Base-by-base conservation (phyloP, 148 eudicot genomes). In the Suaeda aralocaspica region DNA sequence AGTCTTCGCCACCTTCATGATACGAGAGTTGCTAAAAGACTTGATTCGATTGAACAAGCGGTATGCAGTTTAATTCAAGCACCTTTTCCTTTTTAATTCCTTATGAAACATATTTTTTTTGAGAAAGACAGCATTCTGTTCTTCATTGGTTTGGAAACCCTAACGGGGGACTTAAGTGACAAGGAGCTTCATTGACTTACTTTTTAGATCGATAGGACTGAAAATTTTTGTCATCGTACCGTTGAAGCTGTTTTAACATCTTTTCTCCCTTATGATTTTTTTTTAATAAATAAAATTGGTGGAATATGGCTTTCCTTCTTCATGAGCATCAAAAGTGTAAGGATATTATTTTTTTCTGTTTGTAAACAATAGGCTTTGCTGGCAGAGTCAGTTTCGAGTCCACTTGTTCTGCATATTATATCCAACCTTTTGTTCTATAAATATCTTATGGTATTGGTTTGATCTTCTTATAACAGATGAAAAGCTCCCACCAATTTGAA, bases 1-100 rank as follows among this genome's bases (percentile, higher is more conserved):
- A 77, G 92, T 53, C 65, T 93, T 53, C 96, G 96, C 34, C 97
- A 89, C 64, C 67, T 82, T 77, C 98, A 93, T 77, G 88, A 93
- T 53, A 79, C 87, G 26, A 87, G 74, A 80, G 96, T 93, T 69
- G 91, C 82, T 42, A 77, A 68, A 74, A 80, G 90, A 83, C 92
- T 93, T 25, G 87, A 91, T 64, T 84, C 96, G 34, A 91, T 93
- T 72, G 98, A 91, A 80, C 80, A 84, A 74, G 84, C 87, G 65
- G 97, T 93, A 77, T 82, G 96, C 78, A 55, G 71, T 65, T 72
- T 39, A 36, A 11, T 6, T 25, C 25, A 26, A 42, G 33, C 9
- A 21, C 13, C n/a, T 1, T 4, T 22, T 26, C n/a, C 42, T 42
- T 4, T 25, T 24, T 42, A n/a, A n/a, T 28, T 2, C 11, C 3